phyloP scores from a whole-genome alignment of 495 filamentous ascomycete genomes.

The Geoglossum glabrum region DNA sequence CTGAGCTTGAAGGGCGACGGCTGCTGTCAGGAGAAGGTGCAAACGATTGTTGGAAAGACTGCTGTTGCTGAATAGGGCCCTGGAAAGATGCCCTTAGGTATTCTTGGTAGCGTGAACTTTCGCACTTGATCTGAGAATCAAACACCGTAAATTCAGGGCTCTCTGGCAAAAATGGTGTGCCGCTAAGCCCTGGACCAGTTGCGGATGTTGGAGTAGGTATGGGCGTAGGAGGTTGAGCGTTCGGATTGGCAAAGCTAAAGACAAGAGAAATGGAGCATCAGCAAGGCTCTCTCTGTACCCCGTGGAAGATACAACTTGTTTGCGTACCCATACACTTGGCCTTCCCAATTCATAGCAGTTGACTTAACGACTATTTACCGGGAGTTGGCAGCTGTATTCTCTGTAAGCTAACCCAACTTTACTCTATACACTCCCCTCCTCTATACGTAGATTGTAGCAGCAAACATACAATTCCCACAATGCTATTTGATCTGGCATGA shows the following conservation, averaged over 20 bases:
- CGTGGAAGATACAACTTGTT: neutral
- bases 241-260: slow-evolving; percentile 55
- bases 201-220: slow-evolving; percentile 51
- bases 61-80: slow-evolving; percentile 16
- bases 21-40: slow-evolving; percentile 15
- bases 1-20: slow-evolving; percentile 14
- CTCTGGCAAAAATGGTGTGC: slow-evolving; percentile 44
- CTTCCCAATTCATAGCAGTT: slow-evolving; percentile 4
- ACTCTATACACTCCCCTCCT: neutral
- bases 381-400: neutral
- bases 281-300: neutral
- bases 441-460: neutral
- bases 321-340: slow-evolving; percentile 1
- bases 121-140: slow-evolving; percentile 25
- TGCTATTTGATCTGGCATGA: neutral
- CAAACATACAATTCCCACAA: neutral
- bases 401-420: neutral
- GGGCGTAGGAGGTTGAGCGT: slow-evolving; percentile 59
- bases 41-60: slow-evolving; percentile 17
- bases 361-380: neutral
- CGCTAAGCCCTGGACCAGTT: slow-evolving; percentile 27
- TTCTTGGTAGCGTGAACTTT: slow-evolving; percentile 27
- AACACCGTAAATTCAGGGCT: slow-evolving; percentile 35
- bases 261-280: neutral
- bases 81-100: slow-evolving; percentile 32